Base-by-base conservation (phyloP, 2,329 filamentous ascomycete species). In the Fusarium piperis region DNA sequence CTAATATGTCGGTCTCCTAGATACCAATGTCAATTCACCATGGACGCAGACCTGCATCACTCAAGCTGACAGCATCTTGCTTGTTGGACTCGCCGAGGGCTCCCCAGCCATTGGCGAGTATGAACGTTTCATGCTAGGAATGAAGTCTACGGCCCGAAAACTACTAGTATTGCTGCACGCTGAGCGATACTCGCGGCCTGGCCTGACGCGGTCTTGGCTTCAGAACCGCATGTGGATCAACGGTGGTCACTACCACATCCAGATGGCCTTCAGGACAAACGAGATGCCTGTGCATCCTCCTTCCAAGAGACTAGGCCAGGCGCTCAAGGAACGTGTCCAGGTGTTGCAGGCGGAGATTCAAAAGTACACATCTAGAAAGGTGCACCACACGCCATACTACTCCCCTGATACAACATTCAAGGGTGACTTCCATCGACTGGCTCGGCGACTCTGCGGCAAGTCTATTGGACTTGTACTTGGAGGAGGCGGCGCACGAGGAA, bases 31-130 rank as follows among this genome's bases (percentile, higher is more conserved):
- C 76, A 98, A 97, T 76, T 94, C 97, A 2, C 95, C 95, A 0
- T 99, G 96, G 96, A 99, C 97, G 1, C 94, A 98, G 78, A 98
- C 96, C 0, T 99, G 97, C 79, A 98, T 99, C 72, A 92, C 93
- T 16, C 96, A 99, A 81, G 96, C 96, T 2, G 96, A 99, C 81
- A 98, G 95, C 74, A 98, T 99, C 71, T 86, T 99, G 9, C 86
- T 99, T 10, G 94, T 99, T 30, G 96, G 94, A 1, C 84, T 98
- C 15, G 96, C 95, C 1, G 96, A 98, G 79, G 92, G 92, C 1
- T 97, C 95, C 4, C 92, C 96, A 0, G 91, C 89, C 48, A 96
- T 98, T 72, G 96, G 96, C 44, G 97, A 99, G 79, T 99, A 98
- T 74, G 96, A 99, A 80, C 90, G 96, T 3, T 98, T 99, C 79